These are phyloP conservation scores for Pichia exigua DNA, from an alignment of 805 yeast genomes.

Conservation along the genomic window DNA sequence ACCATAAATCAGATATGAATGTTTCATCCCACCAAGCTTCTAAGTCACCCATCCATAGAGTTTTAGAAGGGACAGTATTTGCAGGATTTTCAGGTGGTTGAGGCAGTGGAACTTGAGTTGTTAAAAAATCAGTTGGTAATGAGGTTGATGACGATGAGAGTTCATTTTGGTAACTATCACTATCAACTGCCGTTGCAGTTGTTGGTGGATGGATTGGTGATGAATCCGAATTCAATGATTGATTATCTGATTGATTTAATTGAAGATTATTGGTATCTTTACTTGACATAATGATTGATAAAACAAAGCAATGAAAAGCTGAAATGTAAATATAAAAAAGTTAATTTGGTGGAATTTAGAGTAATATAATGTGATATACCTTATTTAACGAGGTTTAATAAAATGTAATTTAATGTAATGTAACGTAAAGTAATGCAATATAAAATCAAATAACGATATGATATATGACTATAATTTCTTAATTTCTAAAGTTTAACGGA, in stretches of 20 bases:
- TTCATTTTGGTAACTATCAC: not conserved
- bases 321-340: not conserved
- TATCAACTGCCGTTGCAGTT: not conserved
- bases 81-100: conserved; percentile 47
- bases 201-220: not conserved
- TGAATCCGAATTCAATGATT: not conserved
- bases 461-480: not conserved
- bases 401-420: not conserved
- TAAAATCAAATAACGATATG: too few species aligned
- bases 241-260: not conserved
- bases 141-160: conserved; percentile 3
- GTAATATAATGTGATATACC: too few species aligned
- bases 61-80: conserved; percentile 49
- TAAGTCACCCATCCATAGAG: conserved; percentile 85
- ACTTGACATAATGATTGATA: not conserved
- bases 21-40: conserved; percentile 74
- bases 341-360: too few species aligned
- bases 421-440: too few species aligned
- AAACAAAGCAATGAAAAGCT: not conserved
- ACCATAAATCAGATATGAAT: conserved; percentile 54
- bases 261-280: not conserved
- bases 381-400: too few species aligned
- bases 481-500: not conserved
- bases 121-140: conserved; percentile 12
- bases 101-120: conserved; percentile 33